A percentile compares a stretch with the other conserved stretches of the same genome.
Evolutionary conservation across 148 eudicot species (phyloP).

Genomic region (Camellia lanceoleosa): DNA sequence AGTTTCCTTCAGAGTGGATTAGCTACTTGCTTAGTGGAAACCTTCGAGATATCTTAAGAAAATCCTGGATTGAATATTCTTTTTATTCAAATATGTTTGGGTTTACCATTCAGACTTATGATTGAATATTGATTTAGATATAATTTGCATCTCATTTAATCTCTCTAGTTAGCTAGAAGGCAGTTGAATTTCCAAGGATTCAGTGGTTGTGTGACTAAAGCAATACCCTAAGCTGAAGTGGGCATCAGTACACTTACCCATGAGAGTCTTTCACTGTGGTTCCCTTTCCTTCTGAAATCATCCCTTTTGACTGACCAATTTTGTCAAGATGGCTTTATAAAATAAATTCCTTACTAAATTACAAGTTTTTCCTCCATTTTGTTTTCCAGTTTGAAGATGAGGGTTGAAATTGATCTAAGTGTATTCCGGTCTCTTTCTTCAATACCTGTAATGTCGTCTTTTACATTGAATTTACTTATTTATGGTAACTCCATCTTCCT

Average conservation of each 20-base stretch:
- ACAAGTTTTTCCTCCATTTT: background rate
- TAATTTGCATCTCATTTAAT: background rate
- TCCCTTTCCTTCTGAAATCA: background rate
- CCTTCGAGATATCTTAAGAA: background rate
- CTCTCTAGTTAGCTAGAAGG: background rate
- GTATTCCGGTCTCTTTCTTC: background rate
- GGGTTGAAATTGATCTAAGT: background rate
- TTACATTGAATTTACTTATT: background rate
- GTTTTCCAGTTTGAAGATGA: background rate
- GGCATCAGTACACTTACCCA: background rate
- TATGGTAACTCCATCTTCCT: background rate
- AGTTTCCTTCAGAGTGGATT: background rate
- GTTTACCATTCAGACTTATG: background rate
- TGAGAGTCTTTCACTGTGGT: background rate
- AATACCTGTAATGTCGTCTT: background rate
- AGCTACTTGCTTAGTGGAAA: background rate
- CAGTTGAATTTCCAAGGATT: conserved; percentile 3
- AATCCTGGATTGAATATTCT: background rate
- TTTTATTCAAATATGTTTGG: too few species aligned
- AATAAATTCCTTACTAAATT: background rate
- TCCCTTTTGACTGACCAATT: background rate
- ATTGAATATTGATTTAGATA: background rate
- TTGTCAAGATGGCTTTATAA: background rate
- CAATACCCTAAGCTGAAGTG: background rate
- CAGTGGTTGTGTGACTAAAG: background rate